Conservation (phyloP, 148 eudicot species). For the Salicornia ramosissima region DNA sequence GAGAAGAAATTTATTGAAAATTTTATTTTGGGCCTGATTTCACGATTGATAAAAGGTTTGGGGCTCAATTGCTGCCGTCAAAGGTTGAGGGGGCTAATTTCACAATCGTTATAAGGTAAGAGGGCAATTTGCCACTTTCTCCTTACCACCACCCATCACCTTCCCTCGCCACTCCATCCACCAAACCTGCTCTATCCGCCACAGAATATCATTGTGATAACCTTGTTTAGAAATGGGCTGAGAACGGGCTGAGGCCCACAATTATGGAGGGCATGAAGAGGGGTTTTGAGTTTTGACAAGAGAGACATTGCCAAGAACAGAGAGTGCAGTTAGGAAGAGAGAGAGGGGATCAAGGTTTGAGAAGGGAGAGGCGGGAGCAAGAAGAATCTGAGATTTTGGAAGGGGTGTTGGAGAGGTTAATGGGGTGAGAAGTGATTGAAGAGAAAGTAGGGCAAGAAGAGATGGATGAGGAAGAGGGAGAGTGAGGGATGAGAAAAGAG, state of each 20-base stretch:
- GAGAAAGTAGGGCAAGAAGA: conserved; percentile 20
- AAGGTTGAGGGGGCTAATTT: too few species aligned
- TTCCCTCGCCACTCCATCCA: too few species aligned
- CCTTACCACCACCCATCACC: too few species aligned
- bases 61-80: too few species aligned
- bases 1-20: too few species aligned
- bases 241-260: conserved; percentile 38
- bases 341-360: conserved; percentile 44
- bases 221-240: conserved; percentile 31
- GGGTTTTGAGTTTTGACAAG: conserved; percentile 45
- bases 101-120: too few species aligned
- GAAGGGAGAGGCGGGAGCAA: conserved; percentile 51
- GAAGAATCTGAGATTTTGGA: conserved; percentile 48
- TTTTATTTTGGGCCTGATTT: too few species aligned
- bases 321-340: conserved; percentile 44
- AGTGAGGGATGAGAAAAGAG: conserved; percentile 30
- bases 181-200: too few species aligned
- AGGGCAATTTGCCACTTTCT: too few species aligned
- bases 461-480: conserved; percentile 19
- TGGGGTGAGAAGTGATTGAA: conserved; percentile 37
- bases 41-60: too few species aligned
- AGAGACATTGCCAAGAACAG: conserved; percentile 56
- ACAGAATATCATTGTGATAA: conserved; percentile 50
- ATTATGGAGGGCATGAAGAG: conserved; percentile 32
- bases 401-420: conserved; percentile 44